Evolutionary conservation across 495 filamentous ascomycete species (phyloP).

Genomic region (Ramalina peruviana): DNA sequence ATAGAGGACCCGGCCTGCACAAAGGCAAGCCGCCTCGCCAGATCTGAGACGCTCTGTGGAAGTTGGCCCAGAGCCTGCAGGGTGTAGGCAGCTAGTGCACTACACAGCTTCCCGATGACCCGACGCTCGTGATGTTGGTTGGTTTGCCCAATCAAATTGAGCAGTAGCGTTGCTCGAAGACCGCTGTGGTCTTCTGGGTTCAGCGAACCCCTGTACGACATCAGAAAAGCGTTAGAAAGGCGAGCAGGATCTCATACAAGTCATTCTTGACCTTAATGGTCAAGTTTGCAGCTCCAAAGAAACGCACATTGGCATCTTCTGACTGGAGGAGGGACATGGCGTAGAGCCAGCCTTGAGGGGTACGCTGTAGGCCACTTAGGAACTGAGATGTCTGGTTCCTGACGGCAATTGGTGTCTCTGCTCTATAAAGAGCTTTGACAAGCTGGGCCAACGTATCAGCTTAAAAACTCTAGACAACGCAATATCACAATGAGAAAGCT

Average conservation of each 20-base stretch:
- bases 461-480: too few relatives aligned
- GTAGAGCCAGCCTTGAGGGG: conserved; percentile 70
- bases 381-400: conserved; percentile 58
- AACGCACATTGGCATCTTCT: conserved; percentile 57
- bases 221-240: too few relatives aligned
- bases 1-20: neutral
- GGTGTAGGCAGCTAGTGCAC: conserved; percentile 68
- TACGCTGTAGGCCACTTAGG: conserved; percentile 64
- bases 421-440: conserved; percentile 55
- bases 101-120: conserved; percentile 71
- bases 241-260: conserved; percentile 34
- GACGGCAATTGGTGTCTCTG: conserved; percentile 38
- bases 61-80: conserved; percentile 55
- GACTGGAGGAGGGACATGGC: conserved; percentile 57
- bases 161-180: conserved; percentile 48
- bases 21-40: conserved; percentile 21
- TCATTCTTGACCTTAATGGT: conserved; percentile 84
- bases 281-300: conserved; percentile 89
- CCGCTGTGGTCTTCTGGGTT: neutral
- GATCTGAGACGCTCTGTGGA: conserved; percentile 52
- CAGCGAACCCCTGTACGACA: too few relatives aligned
- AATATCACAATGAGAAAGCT: too few relatives aligned
- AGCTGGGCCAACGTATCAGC: conserved; percentile 26
- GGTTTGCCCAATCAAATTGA: conserved; percentile 33
- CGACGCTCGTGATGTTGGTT: conserved; percentile 43